Percentiles rank a stretch among this genome's conserved stretches.
These are phyloP conservation scores for Fulvia fulva DNA, from an alignment of 2,329 filamentous ascomycete genomes.

Conservation along the genomic window DNA sequence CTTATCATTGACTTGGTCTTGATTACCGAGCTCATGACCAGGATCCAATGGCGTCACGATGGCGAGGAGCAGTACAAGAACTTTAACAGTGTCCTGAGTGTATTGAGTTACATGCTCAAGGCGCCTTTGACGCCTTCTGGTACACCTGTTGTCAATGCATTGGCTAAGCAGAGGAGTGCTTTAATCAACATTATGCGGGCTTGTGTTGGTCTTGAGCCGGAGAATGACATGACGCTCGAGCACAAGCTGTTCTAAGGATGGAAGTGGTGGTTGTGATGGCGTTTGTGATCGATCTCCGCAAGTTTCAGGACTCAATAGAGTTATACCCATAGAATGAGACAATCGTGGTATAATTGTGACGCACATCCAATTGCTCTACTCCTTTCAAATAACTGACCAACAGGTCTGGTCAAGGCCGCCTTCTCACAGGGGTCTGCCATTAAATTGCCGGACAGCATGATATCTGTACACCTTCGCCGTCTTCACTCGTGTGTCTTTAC, in stretches of 20 bases:
- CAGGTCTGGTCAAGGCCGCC: neutral
- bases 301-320: neutral
- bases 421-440: conserved; percentile 23
- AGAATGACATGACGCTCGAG: conserved; percentile 98
- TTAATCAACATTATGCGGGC: conserved; percentile 98
- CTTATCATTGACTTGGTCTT: conserved; percentile 96
- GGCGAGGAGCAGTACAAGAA: conserved; percentile 70
- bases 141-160: conserved; percentile 89
- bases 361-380: neutral
- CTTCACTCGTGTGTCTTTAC: conserved; percentile 34
- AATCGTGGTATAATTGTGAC: too few species aligned
- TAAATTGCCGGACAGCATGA: conserved; percentile 35
- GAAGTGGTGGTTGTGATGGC: neutral
- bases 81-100: conserved; percentile 95
- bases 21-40: conserved; percentile 95
- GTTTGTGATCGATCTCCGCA: neutral
- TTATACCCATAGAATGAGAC: neutral
- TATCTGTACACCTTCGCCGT: conserved; percentile 34
- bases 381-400: neutral
- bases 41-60: conserved; percentile 78
- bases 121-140: conserved; percentile 90
- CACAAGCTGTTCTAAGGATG: conserved; percentile 75
- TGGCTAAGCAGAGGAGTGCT: conserved; percentile 92
- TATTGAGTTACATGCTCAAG: conserved; percentile 98
- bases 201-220: conserved; percentile 91